phyloP scores from a whole-genome alignment of 1,284 basidiomycete species.

The Mycosarcoma maydis region DNA sequence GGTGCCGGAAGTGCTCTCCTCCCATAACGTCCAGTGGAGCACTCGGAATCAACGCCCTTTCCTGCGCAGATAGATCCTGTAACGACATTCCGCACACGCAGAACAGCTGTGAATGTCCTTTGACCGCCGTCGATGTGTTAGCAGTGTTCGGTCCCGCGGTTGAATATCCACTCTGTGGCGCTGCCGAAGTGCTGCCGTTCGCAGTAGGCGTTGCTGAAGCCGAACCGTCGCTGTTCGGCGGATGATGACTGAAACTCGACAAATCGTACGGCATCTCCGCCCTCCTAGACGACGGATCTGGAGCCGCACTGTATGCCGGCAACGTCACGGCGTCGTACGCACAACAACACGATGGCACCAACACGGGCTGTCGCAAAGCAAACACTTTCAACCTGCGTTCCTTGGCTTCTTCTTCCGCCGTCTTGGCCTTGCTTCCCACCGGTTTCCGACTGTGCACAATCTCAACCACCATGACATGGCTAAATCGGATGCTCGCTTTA shows the following conservation, averaged over 20 bases:
- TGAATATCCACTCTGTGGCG: not conserved
- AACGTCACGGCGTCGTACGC: conserved; percentile 65
- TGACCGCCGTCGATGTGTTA: conserved; percentile 47
- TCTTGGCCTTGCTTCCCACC: conserved; percentile 14
- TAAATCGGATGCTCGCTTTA: conserved; percentile 58
- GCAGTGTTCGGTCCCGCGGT: conserved; percentile 20
- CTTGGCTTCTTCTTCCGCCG: conserved; percentile 39
- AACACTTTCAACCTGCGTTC: conserved; percentile 64
- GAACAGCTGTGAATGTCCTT: conserved; percentile 56
- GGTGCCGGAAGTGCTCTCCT: conserved; percentile 45
- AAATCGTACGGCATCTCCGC: conserved; percentile 58
- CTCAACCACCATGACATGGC: conserved; percentile 63
- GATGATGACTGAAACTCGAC: conserved; percentile 24
- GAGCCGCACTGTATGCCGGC: conserved; percentile 55
- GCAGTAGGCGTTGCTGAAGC: conserved; percentile 2
- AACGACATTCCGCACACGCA: conserved; percentile 66
- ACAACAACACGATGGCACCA: conserved; percentile 63
- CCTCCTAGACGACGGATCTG: conserved; percentile 24
- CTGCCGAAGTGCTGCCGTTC: not conserved
- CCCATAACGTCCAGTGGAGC: conserved; percentile 45
- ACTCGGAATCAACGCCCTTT: conserved; percentile 58
- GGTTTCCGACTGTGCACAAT: conserved; percentile 60
- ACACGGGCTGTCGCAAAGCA: conserved; percentile 61
- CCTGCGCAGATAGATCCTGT: conserved; percentile 57
- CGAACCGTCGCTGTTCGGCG: conserved; percentile 8